Evolutionary conservation across 331 rosid genomes (phyloP), one percentile per base, ranked within the genome.

Genomic region (Quercus lobata): DNA sequence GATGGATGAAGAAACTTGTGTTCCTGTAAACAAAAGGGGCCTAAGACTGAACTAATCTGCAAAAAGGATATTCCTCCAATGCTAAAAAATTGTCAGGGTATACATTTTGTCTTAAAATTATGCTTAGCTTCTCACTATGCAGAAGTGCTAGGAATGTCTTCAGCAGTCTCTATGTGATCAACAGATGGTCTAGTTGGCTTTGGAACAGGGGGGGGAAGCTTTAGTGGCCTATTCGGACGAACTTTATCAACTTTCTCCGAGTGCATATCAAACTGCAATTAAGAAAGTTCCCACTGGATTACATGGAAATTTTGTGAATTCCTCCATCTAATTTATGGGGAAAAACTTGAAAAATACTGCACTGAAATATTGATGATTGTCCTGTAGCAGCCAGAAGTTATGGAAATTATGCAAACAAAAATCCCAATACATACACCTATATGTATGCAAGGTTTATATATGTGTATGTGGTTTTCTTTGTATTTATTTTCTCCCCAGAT

Each of bases 221-320:
- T 82, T 8, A 71, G 71, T 60, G 92, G 92, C 76, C 97, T 85
- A 77, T 88, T 89, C 6, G 97, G 96, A 81, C 92, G 84, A 37
- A 89, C 88, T 87, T 91, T 89, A 77, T 84, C 87, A 66, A 83
- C 97, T 72, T 76, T 41, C 17, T 87, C 96, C 4, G 79, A 55
- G 69, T 37, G 63, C 22, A 86, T 78, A 2, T 86, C 89, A 83
- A 91, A 93, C 99, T 95, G 90, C 57, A 61, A 4, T n/a, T n/a
- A n/a, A n/a, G n/a, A 25, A 30, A 41, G 11, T 32, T 69, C 12
- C 11, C 18, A 14, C 29, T 66, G 9, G 4, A 27, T 53, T 46
- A 30, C 7, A 0, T 62, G 41, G 52, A 72, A 71, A 11, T 25
- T 52, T 63, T n/a, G 71, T 62, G 72, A 68, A 65, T 71, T 19